Base-by-base conservation (phyloP, 1,284 basidiomycete genomes). In the Clitocybe nebularis region DNA sequence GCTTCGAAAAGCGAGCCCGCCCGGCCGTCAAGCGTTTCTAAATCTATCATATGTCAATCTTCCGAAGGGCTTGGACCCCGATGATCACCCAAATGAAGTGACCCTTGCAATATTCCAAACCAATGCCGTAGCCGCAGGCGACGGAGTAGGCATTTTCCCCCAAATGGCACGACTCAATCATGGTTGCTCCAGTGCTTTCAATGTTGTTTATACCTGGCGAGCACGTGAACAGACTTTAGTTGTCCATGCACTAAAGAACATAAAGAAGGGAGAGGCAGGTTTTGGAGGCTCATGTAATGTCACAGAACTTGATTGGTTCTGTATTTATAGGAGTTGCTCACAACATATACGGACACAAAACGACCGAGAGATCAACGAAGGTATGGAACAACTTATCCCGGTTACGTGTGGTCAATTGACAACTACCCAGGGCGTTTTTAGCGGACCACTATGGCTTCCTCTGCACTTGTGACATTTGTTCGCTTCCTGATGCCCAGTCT, bases 31-130 rank as follows among this genome's bases (percentile, higher is more conserved):
- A 26, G 60, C 67, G 3, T 78, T 77, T 52, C 66, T 70, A 44
- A 71, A 77, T 43, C 66, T 81, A 3, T 80, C 78, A 9, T 76
- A 75, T 50, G 72, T 77, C 20, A 62, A 72, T 44, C 64, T 79
- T 24, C 75, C 74, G 1, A 42, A 60, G 28, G 49, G 63, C 29
- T 44, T 72, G 22, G 53, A 64, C 22, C 69, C 70, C 0, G 61
- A 59, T 22, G 57, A 56, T 23, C 59, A 71, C 48, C 62, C 62
- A 25, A 64, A 68, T 17, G 63, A 71, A 51, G 58, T 78, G 13
- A 73, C 74, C 0, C 58, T 83, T 16, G 77, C 78, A 0, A 82
- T 80, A 43, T 78, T 82, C 56, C 72, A 80, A 54, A 82, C 80
- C 3, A 84, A 83, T 52, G 78, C 75, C 1, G 76, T 82, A 4